Evolutionary conservation across 2,329 filamentous ascomycete genomes (phyloP).

Genomic region (Fusarium zealandicum): DNA sequence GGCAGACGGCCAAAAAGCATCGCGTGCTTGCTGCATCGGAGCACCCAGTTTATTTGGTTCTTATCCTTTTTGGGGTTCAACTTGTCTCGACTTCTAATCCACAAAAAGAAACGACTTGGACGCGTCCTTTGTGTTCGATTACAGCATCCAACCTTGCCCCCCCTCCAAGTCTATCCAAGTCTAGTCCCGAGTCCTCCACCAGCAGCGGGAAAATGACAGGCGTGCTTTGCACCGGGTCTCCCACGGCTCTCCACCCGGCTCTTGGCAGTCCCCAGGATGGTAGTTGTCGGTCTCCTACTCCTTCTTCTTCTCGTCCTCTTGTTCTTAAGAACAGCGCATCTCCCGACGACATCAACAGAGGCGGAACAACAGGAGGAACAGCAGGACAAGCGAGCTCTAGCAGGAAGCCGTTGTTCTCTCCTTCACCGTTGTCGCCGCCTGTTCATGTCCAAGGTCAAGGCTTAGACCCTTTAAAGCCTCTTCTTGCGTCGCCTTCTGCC

Average conservation of each 20-base stretch:
- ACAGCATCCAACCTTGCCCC: constrained; percentile 6
- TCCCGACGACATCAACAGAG: constrained; percentile 16
- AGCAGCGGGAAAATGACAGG: constrained; percentile 40
- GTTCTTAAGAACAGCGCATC: constrained; percentile 31
- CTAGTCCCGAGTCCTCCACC: constrained; percentile 26
- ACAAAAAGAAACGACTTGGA: constrained; percentile 15
- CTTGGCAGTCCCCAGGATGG: constrained; percentile 49
- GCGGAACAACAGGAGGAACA: constrained; percentile 9
- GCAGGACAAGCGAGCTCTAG: constrained; percentile 8
- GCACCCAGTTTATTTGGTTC: constrained; percentile 17
- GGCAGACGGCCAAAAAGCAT: constrained; percentile 24
- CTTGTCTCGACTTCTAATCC: constrained; percentile 11
- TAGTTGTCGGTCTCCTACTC: constrained; percentile 26
- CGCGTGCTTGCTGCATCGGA: constrained; percentile 26
- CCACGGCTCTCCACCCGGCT: constrained; percentile 59
- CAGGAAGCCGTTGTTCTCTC: constrained; percentile 13
- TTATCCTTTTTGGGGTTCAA: constrained; percentile 15
- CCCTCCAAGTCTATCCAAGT: constrained; percentile 22
- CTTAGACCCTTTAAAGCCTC: constrained; percentile 25
- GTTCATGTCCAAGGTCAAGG: constrained; percentile 13
- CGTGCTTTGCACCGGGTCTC: constrained; percentile 48
- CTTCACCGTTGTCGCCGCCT: constrained; percentile 15
- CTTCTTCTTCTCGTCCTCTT: constrained; percentile 22
- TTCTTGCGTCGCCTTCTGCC: constrained; percentile 17
- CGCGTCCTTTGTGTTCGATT: constrained; percentile 4